Base-by-base conservation (phyloP, 306 rosid genomes). In the Prunus salicina region DNA sequence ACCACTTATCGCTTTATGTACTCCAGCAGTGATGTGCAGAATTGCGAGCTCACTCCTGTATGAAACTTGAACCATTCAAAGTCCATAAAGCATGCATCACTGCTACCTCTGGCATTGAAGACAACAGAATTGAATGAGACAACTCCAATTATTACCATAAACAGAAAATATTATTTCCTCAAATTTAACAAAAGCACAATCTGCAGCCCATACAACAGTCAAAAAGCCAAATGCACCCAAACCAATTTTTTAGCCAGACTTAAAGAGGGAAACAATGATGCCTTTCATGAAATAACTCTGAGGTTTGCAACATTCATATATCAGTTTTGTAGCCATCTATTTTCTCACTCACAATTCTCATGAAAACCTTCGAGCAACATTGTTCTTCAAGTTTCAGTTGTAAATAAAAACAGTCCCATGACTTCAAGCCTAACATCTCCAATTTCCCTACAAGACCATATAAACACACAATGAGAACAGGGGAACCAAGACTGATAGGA, bases 71-170 rank as follows among this genome's bases (percentile, higher is more conserved):
- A 74, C 69, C 46, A 28, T 20, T 6, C 58, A 4, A 46, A 18
- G 60, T 45, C 60, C 77, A 12, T 46, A 41, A 61, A 27, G 18
- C 80, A 62, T 60, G 70, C 62, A 52, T 56, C 80, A 45, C 75
- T 6, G 43, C 62, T 28, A 24, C 56, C 69, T 55, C 84, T 81
- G 69, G 50, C 67, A 27, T 32, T 49, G 43, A 22, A 30, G 52
- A 81, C 68, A 68, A 43, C 1, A 66, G 38, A 28, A 76, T 30
- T 27, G 24, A 76, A 6, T 7, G 67, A 20, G 51, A 22, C 56
- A 46, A 25, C 12, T 67, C 46, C 70, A 24, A 50, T 30, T 34
- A 43, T 30, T 34, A 43, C 12, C 28, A 18, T 20, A 8, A 55
- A 38, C 22, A 2, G 9, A 65, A 58, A 11, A 71, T 10, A 20